Evolutionary conservation across 2,329 filamentous ascomycete species (phyloP), one percentile per base, ranked within the genome.

Genomic region (Thelonectria blattea): DNA sequence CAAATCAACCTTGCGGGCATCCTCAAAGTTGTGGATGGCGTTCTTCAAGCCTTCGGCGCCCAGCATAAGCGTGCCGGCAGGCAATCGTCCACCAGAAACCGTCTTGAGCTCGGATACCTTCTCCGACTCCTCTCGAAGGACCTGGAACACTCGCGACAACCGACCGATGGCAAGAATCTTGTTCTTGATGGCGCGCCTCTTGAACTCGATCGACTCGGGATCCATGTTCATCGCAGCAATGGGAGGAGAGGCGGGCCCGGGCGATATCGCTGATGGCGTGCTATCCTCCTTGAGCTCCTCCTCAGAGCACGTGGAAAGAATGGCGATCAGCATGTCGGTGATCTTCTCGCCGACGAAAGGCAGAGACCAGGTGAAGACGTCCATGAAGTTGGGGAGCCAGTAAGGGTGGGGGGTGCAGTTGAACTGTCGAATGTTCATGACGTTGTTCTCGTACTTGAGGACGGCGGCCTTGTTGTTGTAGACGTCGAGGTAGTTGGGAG

Each of bases 391-490:
- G 56, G 95, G 95, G 50, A 99, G 86, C 95, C 95, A 99, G 83
- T 99, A 99, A 7, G 95, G 95, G 77, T 99, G 95, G 34, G 95
- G 95, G 20, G 95, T 98, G 85, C 94, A 99, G 84, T 99, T 99
- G 83, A 99, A 99, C 78, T 99, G 95, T 61, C 95, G 88, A 74
- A 99, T 99, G 83, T 99, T 99, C 95, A 99, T 99, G 63, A 99
- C 95, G 74, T 99, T 99, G 80, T 99, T 99, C 81, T 99, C 95
- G 76, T 99, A 99, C 81, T 99, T 99, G 72, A 99, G 83, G 42
- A 99, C 95, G 0, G 95, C 95, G 2, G 95, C 95, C 83, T 99
- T 99, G 85, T 99, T 99, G 87, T 99, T 99, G 81, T 99, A 99
- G 39, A 99, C 93, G 73, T 99, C 95, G 65, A 99, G 88, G 75